These are phyloP conservation scores for button mushroom (Agaricus bisporus) DNA, from an alignment of 768 basidiomycete genomes.

Conservation along the genomic window DNA sequence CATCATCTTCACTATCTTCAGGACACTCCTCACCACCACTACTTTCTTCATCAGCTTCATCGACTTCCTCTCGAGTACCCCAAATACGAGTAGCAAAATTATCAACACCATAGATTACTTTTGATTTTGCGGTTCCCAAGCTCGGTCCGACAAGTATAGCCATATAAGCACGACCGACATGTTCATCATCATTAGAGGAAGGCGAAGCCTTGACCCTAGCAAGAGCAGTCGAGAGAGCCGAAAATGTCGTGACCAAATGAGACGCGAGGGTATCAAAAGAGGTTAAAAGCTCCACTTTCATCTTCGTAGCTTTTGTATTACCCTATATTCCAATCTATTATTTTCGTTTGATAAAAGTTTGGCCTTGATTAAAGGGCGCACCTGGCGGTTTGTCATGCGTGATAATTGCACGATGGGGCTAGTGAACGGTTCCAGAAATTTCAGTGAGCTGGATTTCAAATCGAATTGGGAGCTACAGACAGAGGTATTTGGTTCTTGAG, in stretches of 20 bases:
- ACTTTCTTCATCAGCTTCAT: constrained; percentile 10
- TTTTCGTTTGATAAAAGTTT: not conserved
- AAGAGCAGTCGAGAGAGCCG: constrained; percentile 63
- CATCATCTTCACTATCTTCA: constrained; percentile 16
- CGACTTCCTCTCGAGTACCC: constrained; percentile 18
- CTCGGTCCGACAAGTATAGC: constrained; percentile 65
- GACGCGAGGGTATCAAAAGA: constrained; percentile 69
- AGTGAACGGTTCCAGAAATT: not conserved
- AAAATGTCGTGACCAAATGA: constrained; percentile 71
- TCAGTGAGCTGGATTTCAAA: not conserved
- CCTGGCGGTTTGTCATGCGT: constrained; percentile 43
- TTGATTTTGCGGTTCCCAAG: constrained; percentile 51
- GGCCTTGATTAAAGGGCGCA: constrained; percentile 17
- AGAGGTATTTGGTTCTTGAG: constrained; percentile 76
- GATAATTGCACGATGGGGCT: constrained; percentile 66
- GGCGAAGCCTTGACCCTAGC: constrained; percentile 21
- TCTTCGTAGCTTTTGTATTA: constrained; percentile 46
- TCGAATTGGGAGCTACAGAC: constrained; percentile 35
- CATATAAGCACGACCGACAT: constrained; percentile 39
- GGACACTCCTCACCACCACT: constrained; percentile 15
- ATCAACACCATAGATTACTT: constrained; percentile 58
- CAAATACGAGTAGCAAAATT: constrained; percentile 48
- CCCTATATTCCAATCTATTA: constrained; percentile 22
- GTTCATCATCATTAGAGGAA: not conserved
- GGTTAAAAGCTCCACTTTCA: constrained; percentile 52